A percentile compares a stretch with the other conserved stretches of the same genome.
Conservation (phyloP, 768 basidiomycete genomes). For the Filobasidium wieringae region DNA sequence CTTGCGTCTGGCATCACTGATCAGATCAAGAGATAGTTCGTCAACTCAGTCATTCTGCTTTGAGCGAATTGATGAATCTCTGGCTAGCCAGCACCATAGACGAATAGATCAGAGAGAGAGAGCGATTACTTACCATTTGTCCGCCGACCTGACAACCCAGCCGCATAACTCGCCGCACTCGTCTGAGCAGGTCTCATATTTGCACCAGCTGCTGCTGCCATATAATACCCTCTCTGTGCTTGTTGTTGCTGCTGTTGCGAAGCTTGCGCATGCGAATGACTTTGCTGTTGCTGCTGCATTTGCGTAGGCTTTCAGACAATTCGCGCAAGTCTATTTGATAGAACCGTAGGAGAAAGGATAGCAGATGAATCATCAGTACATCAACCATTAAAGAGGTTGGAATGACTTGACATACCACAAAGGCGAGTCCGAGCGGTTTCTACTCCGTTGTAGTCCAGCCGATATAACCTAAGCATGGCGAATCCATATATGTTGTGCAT, state of each 20-base stretch:
- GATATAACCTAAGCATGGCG: too few relatives aligned
- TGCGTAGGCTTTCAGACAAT: not conserved
- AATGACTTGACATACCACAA: too few relatives aligned
- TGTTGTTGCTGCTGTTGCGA: constrained; percentile 1
- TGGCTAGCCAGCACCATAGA: not conserved
- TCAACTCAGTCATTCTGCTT: not conserved
- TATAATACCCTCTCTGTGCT: constrained; percentile 3
- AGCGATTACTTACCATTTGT: not conserved
- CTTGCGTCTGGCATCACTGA: constrained; percentile 22
- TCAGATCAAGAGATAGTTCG: not conserved
- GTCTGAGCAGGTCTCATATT: not conserved
- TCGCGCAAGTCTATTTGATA: too few relatives aligned
- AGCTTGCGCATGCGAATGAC: not conserved
- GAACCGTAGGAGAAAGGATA: too few relatives aligned
- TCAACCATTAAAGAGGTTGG: too few relatives aligned
- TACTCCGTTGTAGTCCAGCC: too few relatives aligned
- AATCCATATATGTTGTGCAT: too few relatives aligned
- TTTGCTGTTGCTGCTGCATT: not conserved
- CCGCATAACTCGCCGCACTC: not conserved
- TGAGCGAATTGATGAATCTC: not conserved
- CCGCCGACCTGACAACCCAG: not conserved
- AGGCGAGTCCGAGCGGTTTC: too few relatives aligned
- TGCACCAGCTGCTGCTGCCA: not conserved
- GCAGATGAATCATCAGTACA: too few relatives aligned
- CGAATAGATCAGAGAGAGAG: too few relatives aligned